Percentiles rank a stretch among this genome's conserved stretches.
Evolutionary conservation across 352 stramenopile genomes (phyloP).

Genomic region (Phytophthora sansomeana): DNA sequence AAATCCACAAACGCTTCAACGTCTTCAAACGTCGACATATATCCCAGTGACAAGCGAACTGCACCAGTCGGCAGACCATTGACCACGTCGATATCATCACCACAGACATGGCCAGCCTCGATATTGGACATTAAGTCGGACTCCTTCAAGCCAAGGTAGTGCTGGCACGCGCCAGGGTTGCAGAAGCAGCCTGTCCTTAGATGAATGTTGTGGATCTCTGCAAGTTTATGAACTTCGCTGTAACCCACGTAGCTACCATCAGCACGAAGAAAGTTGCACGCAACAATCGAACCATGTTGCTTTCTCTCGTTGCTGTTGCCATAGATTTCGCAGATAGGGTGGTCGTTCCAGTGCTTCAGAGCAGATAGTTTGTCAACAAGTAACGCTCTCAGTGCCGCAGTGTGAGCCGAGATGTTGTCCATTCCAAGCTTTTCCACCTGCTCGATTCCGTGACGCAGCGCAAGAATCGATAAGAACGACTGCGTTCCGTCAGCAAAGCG

Average conservation of each 20-base stretch:
- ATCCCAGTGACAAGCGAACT: conserved; percentile 73
- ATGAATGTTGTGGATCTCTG: conserved; percentile 71
- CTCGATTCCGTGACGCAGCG: conserved; percentile 61
- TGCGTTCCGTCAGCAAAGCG: conserved; percentile 71
- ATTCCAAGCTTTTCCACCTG: conserved; percentile 56
- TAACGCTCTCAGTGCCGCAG: conserved; percentile 47
- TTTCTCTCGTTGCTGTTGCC: conserved; percentile 25
- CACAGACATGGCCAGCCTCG: conserved; percentile 70
- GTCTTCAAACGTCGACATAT: conserved; percentile 84
- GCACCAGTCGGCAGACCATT: conserved; percentile 73
- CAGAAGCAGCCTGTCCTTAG: conserved; percentile 84
- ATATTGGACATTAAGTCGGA: conserved; percentile 63
- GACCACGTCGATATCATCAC: conserved; percentile 73
- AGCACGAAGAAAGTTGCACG: conserved; percentile 67
- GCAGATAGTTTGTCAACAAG: conserved; percentile 42
- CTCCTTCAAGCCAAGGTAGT: conserved; percentile 64
- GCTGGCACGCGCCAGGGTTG: conserved; percentile 80
- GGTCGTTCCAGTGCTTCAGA: conserved; percentile 65
- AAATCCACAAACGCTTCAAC: conserved; percentile 62
- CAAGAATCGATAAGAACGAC: conserved; percentile 73
- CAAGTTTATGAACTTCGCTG: conserved; percentile 71
- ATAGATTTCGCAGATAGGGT: conserved; percentile 63
- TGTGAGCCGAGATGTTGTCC: conserved; percentile 57
- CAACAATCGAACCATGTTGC: conserved; percentile 54
- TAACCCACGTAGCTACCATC: conserved; percentile 78